Base-by-base conservation (phyloP, 805 yeast species). In the Clavispora asparagi region DNA sequence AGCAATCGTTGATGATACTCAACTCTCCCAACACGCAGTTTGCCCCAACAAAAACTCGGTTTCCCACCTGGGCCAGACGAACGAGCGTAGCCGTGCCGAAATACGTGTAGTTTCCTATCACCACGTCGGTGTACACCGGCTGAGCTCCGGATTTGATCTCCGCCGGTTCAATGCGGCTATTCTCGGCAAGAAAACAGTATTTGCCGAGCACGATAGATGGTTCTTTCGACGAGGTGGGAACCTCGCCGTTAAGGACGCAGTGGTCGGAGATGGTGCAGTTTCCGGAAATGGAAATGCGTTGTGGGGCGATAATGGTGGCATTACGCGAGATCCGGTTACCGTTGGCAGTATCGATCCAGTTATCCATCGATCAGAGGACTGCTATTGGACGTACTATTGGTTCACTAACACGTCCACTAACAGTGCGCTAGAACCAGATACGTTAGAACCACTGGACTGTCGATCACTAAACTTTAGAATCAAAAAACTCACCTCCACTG, bases 1-100 rank as follows among this genome's bases (percentile, higher is more conserved):
- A 77, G 54, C 83, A 77, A 42, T 80, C 86, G 54, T 77, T 71
- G 12, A 81, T 59, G 1, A 72, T 63, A 8, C 73, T 62, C 23
- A 64, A 53, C 36, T 66, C 60, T 1, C 60, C 67, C 13, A 80
- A 49, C 0, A 49, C 44, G 47, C 81, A 76, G 30, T 63, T 51
- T 1, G 49, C 48, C 6, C 81, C 84, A 2, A 81, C 61, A 9
- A 65, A 47, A 1, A 79, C 83, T 19, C 83, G 57, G 46, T 67
- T 76, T 0, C 84, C 84, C 6, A 80, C 61, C 36, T 56, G 64
- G 3, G 68, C 62, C 58, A 73, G 67, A 17, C 60, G 49, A 2
- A 80, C 47, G 2, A 29, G 41, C 16, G 71, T 51, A 33, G 62
- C 48, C 2, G 50, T 45, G 1, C 79, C 82, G 1, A 80, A 60